phyloP scores from a whole-genome alignment of 2,329 filamentous ascomycete genomes.

The Colletotrichum simmondsii region DNA sequence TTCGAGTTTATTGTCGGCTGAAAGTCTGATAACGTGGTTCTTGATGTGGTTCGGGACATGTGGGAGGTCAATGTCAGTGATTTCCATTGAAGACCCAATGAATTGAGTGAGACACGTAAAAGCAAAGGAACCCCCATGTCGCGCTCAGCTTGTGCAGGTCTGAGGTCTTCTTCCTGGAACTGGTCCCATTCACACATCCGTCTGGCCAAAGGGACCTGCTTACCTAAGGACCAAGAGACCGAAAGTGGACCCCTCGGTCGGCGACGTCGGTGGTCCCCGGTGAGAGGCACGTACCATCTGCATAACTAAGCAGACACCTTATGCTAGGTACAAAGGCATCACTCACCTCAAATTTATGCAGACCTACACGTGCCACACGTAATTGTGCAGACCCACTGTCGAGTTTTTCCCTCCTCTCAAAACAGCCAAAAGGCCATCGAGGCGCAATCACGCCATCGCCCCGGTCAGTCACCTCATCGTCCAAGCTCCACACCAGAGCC shows the following conservation, averaged over 20 bases:
- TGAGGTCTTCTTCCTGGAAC: neutral
- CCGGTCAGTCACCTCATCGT: slow-evolving; percentile 32
- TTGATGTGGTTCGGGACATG: neutral
- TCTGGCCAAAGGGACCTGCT: neutral
- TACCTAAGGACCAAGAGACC: neutral
- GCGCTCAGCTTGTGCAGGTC: neutral
- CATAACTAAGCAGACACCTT: neutral
- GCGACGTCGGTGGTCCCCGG: neutral
- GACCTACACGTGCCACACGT: neutral
- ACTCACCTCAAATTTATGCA: neutral
- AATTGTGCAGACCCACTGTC: neutral
- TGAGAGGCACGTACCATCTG: neutral
- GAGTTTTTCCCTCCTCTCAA: slow-evolving; percentile 21
- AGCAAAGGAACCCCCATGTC: neutral
- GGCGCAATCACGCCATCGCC: slow-evolving; percentile 34
- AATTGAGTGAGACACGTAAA: neutral
- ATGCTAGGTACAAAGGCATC: neutral
- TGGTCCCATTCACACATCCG: neutral
- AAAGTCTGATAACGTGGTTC: neutral
- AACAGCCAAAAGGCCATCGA: neutral
- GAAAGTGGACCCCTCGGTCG: neutral
- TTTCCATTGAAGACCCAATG: neutral
- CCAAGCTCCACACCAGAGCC: slow-evolving; percentile 35
- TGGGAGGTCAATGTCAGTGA: neutral
- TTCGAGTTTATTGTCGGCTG: neutral